Base-by-base conservation (phyloP, 2,329 filamentous ascomycete species). In the Chrysosporium keratinophilum region DNA sequence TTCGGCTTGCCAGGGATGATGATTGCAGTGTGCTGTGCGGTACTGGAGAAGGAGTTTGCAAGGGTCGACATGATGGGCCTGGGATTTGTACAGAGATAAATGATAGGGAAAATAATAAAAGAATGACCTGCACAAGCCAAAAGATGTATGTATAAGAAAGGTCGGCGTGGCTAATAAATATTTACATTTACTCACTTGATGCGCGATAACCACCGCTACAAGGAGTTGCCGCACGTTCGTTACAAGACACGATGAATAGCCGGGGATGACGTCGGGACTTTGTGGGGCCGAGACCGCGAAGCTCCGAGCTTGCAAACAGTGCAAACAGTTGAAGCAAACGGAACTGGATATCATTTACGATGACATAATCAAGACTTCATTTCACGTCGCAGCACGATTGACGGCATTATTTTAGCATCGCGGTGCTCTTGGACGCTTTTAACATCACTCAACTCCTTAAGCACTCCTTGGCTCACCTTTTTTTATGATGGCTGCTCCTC, bases 1-100 rank as follows among this genome's bases (percentile, higher is more conserved):
- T 69, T 65, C 5, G 81, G 75, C 59, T 80, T 81, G 55, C 78
- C 79, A 31, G 87, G 87, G 47, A 93, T 76, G 65, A 93, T 87
- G 68, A 93, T 74, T 56, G 87, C 87, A 12, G 78, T 76, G 17
- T 76, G 68, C 53, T 73, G 62, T 20, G 75, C 76, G 56, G 71
- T 69, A 40, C 71, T 66, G 17, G 77, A 75, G 66, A 84, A 79
- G 55, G 79, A 76, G 61, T 75, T 78, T 54, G 76, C 72, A 35
- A 84, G 74, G 23, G 81, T 83, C 58, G 77, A 67, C 76, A 80
- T 79, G 60, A 60, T 67, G 56, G 45, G 20, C 17, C 35, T 23
- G 43, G 28, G 6, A 15, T 39, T 10, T 28, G 23, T 17, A 28
- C n/a, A 15, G 20, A 51, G 51, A 37, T 19, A 1, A 20, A 28